Evolutionary conservation across 768 basidiomycete species (phyloP), one percentile per base, ranked within the genome.

Genomic region (Phaeotremella skinneri): DNA sequence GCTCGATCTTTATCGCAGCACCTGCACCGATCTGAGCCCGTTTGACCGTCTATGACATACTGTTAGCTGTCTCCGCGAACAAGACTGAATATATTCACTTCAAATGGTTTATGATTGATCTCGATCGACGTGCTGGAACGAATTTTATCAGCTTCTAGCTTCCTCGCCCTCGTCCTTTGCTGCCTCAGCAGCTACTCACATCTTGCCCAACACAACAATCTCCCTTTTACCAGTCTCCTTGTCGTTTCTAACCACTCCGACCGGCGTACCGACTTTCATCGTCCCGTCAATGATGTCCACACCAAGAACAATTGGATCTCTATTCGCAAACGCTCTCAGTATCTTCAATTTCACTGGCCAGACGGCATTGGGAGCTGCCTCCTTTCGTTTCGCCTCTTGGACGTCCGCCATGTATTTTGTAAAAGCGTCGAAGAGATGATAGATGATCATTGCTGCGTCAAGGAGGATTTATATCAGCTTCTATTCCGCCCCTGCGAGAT

Each of bases 1-100:
- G 89, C 77, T 98, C 96, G 60, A 98, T 97, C 83, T 98, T 99
- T 67, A 98, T 89, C 0, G 96, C 94, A 14, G 97, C 93, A 72
- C 96, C 94, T 49, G 83, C 93, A 69, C 91, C 94, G n/a, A 90
- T 86, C 76, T 97, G 91, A 1, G 86, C 81, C 78, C 90, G 93
- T 81, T 96, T 98, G 67, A 98, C 84, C 26, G 90, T 81, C 89
- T 91, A 68, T 20, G 26, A 5, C 13, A 20, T 7, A 21, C 26
- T 6, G 30, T 37, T 20, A 53, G 39, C 52, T 34, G 6, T 16
- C 13, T 16, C 14, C 14, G 25, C 13, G 21, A 45, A 45, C 13
- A 7, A 9, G 37, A 39, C 37, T 39, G 43, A 27, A 49, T 34
- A 4, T 20, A 67, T 84, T 70, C 67, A 90, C 87, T 23, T 97